Evolutionary conservation across 208 protist species (phyloP).

Genomic region (Wallacemonas rigidus): DNA sequence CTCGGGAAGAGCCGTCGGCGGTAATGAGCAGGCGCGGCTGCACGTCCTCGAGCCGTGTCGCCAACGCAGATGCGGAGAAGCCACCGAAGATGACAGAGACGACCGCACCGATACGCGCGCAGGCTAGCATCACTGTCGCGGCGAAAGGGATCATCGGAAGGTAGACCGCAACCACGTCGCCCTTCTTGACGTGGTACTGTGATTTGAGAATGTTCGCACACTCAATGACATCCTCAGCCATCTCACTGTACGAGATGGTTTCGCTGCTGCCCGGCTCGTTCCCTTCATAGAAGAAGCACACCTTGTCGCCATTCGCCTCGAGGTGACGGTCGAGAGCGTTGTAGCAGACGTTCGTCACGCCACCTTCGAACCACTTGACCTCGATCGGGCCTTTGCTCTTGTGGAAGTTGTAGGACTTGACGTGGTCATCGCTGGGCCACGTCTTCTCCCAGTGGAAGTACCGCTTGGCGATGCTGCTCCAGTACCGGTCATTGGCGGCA

Average conservation of each 20-base stretch:
- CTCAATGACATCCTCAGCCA: slow-evolving; percentile 79
- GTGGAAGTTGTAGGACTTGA: slow-evolving; percentile 53
- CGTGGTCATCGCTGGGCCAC: slow-evolving; percentile 47
- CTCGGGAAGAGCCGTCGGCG: slow-evolving; percentile 79
- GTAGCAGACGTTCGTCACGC: slow-evolving; percentile 88
- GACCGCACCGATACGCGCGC: slow-evolving; percentile 96
- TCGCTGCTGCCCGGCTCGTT: slow-evolving; percentile 62
- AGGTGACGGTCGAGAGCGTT: slow-evolving; percentile 90
- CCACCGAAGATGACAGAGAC: slow-evolving; percentile 85
- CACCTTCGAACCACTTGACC: slow-evolving; percentile 83
- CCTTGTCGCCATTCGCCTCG: slow-evolving; percentile 53
- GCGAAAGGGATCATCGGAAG: slow-evolving; percentile 96
- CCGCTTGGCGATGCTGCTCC: slow-evolving; percentile 51
- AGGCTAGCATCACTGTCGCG: slow-evolving; percentile 95
- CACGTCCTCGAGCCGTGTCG: slow-evolving; percentile 63
- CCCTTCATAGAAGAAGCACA: slow-evolving; percentile 90
- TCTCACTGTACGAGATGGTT: slow-evolving; percentile 85
- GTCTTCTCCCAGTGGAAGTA: slow-evolving; percentile 72
- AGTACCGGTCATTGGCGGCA: slow-evolving; percentile 60
- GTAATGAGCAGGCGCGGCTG: slow-evolving; percentile 76
- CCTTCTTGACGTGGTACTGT: slow-evolving; percentile 87
- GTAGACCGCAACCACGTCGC: slow-evolving; percentile 96
- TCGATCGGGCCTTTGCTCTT: slow-evolving; percentile 37
- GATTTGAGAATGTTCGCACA: slow-evolving; percentile 91
- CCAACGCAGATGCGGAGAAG: slow-evolving; percentile 73